Evolutionary conservation across 2,329 filamentous ascomycete genomes (phyloP).

Genomic region (Akanthomyces lecanii): DNA sequence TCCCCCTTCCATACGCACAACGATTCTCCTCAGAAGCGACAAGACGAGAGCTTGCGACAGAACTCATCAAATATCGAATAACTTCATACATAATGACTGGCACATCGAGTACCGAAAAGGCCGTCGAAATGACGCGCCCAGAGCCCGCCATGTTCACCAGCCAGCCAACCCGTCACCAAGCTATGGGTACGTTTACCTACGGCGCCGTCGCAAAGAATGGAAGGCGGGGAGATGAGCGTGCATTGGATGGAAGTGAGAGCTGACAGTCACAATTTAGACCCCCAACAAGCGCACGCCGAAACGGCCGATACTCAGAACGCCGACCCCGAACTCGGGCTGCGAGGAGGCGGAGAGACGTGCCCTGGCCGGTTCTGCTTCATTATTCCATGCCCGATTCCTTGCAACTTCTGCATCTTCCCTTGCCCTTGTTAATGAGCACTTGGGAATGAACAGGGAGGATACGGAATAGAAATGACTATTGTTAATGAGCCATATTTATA

Average conservation of each 20-base stretch:
- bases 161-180: constrained; percentile 11
- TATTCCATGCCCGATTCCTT: constrained; percentile 35
- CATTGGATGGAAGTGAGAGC: neutral
- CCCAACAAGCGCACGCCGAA: constrained; percentile 21
- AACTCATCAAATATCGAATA: neutral
- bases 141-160: constrained; percentile 6
- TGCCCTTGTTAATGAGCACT: constrained; percentile 22
- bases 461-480: neutral
- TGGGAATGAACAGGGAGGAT: neutral
- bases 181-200: constrained; percentile 4
- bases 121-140: constrained; percentile 1
- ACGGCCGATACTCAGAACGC: constrained; percentile 19
- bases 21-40: no score
- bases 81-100: neutral
- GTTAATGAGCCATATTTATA: neutral
- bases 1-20: neutral
- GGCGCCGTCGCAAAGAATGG: neutral
- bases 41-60: neutral
- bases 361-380: constrained; percentile 36
- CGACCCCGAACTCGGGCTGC: constrained; percentile 18
- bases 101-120: neutral
- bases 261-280: constrained; percentile 15
- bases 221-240: neutral
- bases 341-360: constrained; percentile 29
- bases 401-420: constrained; percentile 31